Evolutionary conservation across 192 early-diverging fungal genomes (phyloP), one percentile per base, ranked within the genome.

Genomic region (Dimargaris xerosporica): DNA sequence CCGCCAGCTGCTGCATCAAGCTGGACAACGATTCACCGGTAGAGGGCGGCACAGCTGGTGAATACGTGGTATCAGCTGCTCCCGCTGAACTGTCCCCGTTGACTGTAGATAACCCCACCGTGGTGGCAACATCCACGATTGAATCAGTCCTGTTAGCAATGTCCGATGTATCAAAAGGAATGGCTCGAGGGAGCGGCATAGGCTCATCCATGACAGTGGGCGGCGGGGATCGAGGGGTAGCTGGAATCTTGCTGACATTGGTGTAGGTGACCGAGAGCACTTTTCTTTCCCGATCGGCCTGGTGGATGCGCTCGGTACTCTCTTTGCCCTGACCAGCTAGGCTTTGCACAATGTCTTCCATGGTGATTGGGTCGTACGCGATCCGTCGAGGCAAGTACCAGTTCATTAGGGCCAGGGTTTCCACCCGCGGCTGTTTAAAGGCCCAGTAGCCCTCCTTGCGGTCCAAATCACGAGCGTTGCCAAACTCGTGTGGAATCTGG

Each of bases 401-500:
- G 5, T 11, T 29, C 16, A 3, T 34, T 10, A 34, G 11, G 12
- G 17, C 29, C 30, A n/a, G 13, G 31, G 23, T 59, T 13, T 13
- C 15, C 16, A 30, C 31, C 23, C 56, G 56, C 19, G 56, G 16
- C 41, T 59, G 56, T 16, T 41, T 30, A 29, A 59, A 59, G 31
- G 56, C 56, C 31, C 29, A 19, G 2, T n/a, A 34, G 15, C 56
- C 56, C 31, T 59, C 56, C 56, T 59, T 11, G 39, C 56, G 56
- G 41, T 59, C 56, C 56, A 59, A 39, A 17, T 59, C 56, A 16
- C 56, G 56, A 29, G 56, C 56, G 41, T 59, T 59, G 16, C 56
- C 56, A 59, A 59, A 59, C 41, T 59, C 56, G 41, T 59, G 56
- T 29, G 56, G 56, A n/a, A 41, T 21, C 15, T 29, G 23, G 19